Evolutionary conservation across 2,329 filamentous ascomycete species (phyloP).

Genomic region (Nemania sp.): DNA sequence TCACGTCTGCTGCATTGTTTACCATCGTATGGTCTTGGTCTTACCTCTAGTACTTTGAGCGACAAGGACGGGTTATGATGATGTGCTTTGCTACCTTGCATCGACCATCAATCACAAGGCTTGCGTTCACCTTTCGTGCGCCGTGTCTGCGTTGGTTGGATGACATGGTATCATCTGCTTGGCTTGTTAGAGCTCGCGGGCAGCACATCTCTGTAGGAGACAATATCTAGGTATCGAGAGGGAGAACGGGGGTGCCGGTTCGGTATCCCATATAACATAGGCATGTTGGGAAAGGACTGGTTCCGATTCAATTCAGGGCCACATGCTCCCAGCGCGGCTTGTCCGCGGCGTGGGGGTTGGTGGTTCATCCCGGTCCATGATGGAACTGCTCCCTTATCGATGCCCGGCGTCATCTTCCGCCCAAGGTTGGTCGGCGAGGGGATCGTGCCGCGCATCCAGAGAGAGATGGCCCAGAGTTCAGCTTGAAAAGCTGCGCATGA

Average conservation of each 20-base stretch:
- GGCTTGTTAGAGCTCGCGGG: not conserved
- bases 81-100: not conserved
- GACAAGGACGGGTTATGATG: too few relatives aligned
- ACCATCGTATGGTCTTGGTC: not conserved
- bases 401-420: not conserved
- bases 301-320: not conserved
- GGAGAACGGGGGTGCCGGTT: too few relatives aligned
- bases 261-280: too few relatives aligned
- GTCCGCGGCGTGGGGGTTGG: constrained; percentile 11
- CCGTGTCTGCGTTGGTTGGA: constrained; percentile 2
- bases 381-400: not conserved
- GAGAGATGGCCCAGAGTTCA: not conserved
- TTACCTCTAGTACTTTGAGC: not conserved
- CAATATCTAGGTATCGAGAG: too few relatives aligned
- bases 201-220: constrained; percentile 1
- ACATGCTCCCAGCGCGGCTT: not conserved
- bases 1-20: not conserved
- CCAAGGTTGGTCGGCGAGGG: not conserved
- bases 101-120: constrained; percentile 5
- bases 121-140: not conserved
- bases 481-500: constrained; percentile 1
- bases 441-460: not conserved
- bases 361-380: not conserved
- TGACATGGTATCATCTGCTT: constrained; percentile 14
- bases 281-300: not conserved